These are phyloP conservation scores for Liquidambar formosana DNA, from an alignment of 164 flowering plant species.

Conservation along the genomic window DNA sequence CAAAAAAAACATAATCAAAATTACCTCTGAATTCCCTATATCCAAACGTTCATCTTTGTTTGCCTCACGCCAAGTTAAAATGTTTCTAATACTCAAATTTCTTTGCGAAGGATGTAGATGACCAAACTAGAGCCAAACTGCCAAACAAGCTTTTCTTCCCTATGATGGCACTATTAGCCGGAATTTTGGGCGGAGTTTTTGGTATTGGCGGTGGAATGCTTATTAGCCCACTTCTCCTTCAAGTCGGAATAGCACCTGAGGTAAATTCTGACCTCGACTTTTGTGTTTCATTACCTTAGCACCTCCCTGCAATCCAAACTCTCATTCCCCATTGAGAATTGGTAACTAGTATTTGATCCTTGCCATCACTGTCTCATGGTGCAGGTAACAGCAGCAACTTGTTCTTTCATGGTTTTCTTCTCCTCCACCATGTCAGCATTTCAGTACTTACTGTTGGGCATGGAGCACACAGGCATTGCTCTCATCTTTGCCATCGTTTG, in stretches of 20 bases:
- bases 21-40: background rate
- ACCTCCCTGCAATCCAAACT: too few relatives aligned
- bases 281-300: background rate
- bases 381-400: conserved; percentile 73
- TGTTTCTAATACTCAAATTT: background rate
- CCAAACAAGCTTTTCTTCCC: conserved; percentile 46
- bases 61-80: too few relatives aligned
- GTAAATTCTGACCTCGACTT: conserved; percentile 26
- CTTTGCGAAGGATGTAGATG: conserved; percentile 28
- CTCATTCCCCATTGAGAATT: too few relatives aligned
- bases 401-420: conserved; percentile 77
- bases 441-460: conserved; percentile 59
- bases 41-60: background rate
- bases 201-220: conserved; percentile 89
- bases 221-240: conserved; percentile 75
- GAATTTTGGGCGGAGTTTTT: conserved; percentile 64
- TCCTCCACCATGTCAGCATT: conserved; percentile 72
- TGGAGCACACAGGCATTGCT: conserved; percentile 44
- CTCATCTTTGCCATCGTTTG: conserved; percentile 40
- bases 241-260: conserved; percentile 65
- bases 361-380: background rate
- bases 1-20: background rate
- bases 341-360: too few relatives aligned
- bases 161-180: conserved; percentile 61
- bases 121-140: conserved; percentile 1